Evolutionary conservation across 352 stramenopile genomes (phyloP).

Genomic region (Globisporangium splendens): DNA sequence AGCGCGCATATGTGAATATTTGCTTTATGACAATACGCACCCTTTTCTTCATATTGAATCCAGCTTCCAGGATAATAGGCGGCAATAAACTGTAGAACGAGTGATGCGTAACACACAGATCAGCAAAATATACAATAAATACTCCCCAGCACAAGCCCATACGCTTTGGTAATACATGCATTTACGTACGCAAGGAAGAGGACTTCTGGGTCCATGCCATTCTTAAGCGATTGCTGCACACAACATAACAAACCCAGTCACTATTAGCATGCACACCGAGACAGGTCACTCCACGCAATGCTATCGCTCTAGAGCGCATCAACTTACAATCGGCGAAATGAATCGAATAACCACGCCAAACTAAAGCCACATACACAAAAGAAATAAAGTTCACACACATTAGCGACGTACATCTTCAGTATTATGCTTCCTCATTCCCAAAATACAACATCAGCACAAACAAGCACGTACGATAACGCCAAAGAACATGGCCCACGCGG

Average conservation of each 20-base stretch:
- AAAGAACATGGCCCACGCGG: conserved; percentile 79
- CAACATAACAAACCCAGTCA: not conserved
- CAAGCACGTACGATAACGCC: conserved; percentile 61
- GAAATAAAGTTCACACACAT: conserved; percentile 1
- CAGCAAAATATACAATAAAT: not conserved
- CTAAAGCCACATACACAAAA: conserved; percentile 21
- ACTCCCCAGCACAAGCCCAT: not conserved
- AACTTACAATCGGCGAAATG: conserved; percentile 66
- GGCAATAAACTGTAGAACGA: conserved; percentile 40
- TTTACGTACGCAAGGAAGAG: conserved; percentile 73
- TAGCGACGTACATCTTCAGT: not conserved
- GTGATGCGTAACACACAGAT: not conserved
- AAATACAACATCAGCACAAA: no score
- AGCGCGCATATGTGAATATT: not conserved
- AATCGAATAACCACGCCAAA: conserved; percentile 77
- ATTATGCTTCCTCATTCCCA: not conserved
- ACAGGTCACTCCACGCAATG: not conserved
- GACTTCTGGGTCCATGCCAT: conserved; percentile 78
- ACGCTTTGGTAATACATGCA: not conserved
- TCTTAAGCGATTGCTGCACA: conserved; percentile 71
- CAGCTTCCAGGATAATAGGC: conserved; percentile 83
- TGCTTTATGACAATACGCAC: conserved; percentile 22
- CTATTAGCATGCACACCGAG: not conserved
- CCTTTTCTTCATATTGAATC: conserved; percentile 87
- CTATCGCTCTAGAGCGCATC: not conserved